Percentiles rank a stretch among this genome's conserved stretches.
Conservation (phyloP, 2,329 filamentous ascomycete genomes). For the Neophaeococcomyces mojaviensis region DNA sequence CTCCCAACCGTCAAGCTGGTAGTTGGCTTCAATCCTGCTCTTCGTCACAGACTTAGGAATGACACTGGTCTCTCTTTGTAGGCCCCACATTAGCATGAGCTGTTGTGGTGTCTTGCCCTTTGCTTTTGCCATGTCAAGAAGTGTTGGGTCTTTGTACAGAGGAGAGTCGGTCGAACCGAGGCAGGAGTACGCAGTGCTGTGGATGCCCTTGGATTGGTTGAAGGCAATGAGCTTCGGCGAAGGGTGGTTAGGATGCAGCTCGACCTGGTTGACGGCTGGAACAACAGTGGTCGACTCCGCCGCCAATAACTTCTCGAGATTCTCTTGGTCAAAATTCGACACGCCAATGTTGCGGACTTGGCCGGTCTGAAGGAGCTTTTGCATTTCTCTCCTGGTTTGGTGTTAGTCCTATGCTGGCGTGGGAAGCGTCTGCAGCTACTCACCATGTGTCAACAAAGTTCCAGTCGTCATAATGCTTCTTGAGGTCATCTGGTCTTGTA, state of each 20-base stretch:
- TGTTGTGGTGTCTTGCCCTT: slow-evolving; percentile 48
- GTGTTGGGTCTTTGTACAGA: slow-evolving; percentile 46
- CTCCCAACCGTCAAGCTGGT: slow-evolving; percentile 65
- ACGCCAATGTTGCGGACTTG: slow-evolving; percentile 77
- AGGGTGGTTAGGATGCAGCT: slow-evolving; percentile 72
- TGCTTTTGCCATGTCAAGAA: slow-evolving; percentile 21
- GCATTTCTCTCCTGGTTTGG: slow-evolving; percentile 25
- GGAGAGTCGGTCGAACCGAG: slow-evolving; percentile 65
- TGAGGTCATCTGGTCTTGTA: slow-evolving; percentile 23
- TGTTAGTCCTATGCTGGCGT: slow-evolving; percentile 32
- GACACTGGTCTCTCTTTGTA: slow-evolving; percentile 73
- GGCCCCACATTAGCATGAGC: slow-evolving; percentile 70
- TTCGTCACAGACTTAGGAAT: slow-evolving; percentile 78
- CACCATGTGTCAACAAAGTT: slow-evolving; percentile 71
- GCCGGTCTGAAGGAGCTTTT: slow-evolving; percentile 39
- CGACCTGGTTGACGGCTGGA: slow-evolving; percentile 66
- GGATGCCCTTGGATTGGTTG: slow-evolving; percentile 65
- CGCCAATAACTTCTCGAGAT: slow-evolving; percentile 68
- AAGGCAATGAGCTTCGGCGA: slow-evolving; percentile 72
- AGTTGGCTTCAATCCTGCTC: slow-evolving; percentile 68
- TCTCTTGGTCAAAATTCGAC: slow-evolving; percentile 76
- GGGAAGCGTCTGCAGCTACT: background rate
- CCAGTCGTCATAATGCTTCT: slow-evolving; percentile 68
- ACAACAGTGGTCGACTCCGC: slow-evolving; percentile 56
- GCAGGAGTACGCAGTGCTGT: slow-evolving; percentile 58